Evolutionary conservation across 495 filamentous ascomycete genomes (phyloP), one percentile per base, ranked within the genome.

Genomic region (Ascodesmis nigricans): DNA sequence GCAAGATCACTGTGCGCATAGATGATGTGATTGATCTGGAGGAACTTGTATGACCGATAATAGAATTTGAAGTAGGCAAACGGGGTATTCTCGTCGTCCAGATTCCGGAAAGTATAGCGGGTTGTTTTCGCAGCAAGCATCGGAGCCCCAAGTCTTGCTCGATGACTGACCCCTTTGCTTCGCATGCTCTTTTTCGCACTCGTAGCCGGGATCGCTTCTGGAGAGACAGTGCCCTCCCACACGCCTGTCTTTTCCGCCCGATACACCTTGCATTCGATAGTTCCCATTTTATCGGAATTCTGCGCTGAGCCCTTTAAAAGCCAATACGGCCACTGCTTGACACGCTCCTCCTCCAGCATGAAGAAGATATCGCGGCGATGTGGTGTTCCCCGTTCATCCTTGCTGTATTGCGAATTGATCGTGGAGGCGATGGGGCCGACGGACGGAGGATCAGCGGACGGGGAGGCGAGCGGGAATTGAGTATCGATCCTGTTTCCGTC

Each of bases 21-120:
- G n/a, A n/a, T n/a, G n/a, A 73, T 46, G 40, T 69, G 57, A 26
- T 66, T n/a, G n/a, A n/a, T n/a, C 16, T 26, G 33, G 7, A 36
- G n/a, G 21, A 36, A 36, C 23, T 36, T 25, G 11, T 36, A n/a
- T 10, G 44, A 47, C 23, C 40, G 40, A 25, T 43, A 49, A 24
- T 43, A 36, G 22, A 49, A 40, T 19, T 44, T 47, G 25, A 43
- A 44, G 35, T 30, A 47, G 13, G 36, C 32, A 17, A 47, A 49
- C 7, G 40, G 45, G 10, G 27, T 29, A 28, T 47, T 33, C 4
- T 47, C 40, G 13, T 31, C 32, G 15, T 47, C 45, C 10, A 49
- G 21, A 21, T 41, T 43, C 31, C 27, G 47, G 16, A 47, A 41
- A 9, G 32, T 39, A 24, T 38, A 42, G 16, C 45, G 19, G 22